Base-by-base conservation (phyloP, 495 filamentous ascomycete species). In the Xylaria bambusicola region DNA sequence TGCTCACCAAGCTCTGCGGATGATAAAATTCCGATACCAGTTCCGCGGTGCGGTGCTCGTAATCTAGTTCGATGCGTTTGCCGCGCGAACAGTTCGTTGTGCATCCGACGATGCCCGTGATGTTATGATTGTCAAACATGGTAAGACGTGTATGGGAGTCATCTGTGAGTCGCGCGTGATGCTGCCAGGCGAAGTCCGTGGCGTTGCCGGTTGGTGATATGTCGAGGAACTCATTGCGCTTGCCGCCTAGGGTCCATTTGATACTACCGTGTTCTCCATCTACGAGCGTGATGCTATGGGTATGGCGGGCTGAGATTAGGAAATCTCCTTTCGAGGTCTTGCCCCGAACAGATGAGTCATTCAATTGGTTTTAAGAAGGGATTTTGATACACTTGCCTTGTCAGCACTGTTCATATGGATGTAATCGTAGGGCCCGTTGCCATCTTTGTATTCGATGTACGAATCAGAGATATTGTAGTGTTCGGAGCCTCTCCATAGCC, bases 141-240 rank as follows among this genome's bases (percentile, higher is more conserved):
- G 66, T 71, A 49, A 77, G 58, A 23, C 58, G 60, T 8, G 24
- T 60, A 15, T 52, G 41, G 31, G 49, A 67, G 15, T 66, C 64
- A 74, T 75, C 76, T 46, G 4, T 9, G 49, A 62, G 48, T 10
- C 81, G 75, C 20, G 80, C 81, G 52, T 84, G 73, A 61, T 84
- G 82, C 63, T 85, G 82, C 76, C 77, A 84, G 40, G 70, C 62
- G 51, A 84, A 82, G 46, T 73, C 73, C 0, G 77, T 80, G 8
- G 76, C 79, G 12, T 58, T 29, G 0, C 75, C 78, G 12, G 71
- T 60, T 0, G n/a, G n/a, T n/a, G 76, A 79, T 5, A 69, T 56
- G 41, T 82, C 77, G 12, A 55, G 52, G 55, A 83, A 85, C 10
- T 73, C 63, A 50, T 78, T 82, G 2, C 69, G 41, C 31, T 72